phyloP scores from a whole-genome alignment of 805 yeast species.

The Kazachstania taianensis region DNA sequence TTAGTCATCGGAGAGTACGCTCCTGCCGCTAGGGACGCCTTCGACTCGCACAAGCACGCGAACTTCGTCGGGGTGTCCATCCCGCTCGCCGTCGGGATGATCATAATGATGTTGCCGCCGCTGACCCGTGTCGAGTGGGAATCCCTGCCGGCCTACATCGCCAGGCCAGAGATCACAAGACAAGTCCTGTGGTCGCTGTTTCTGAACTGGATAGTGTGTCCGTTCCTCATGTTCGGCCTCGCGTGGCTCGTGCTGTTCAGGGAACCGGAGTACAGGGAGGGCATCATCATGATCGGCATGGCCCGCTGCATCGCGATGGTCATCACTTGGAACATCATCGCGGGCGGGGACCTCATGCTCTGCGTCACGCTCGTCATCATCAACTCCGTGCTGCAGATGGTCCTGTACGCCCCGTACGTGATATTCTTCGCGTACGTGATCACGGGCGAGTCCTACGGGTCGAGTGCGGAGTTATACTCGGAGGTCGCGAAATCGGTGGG shows the following conservation, averaged over 20 bases:
- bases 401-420: constrained; percentile 44
- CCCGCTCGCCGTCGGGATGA: constrained; percentile 41
- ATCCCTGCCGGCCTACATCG: constrained; percentile 25
- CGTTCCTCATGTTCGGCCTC: constrained; percentile 45
- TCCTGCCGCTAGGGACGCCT: constrained; percentile 30
- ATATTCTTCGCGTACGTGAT: constrained; percentile 39
- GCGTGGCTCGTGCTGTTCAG: constrained; percentile 45
- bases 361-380: constrained; percentile 45
- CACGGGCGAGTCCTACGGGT: constrained; percentile 13
- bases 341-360: constrained; percentile 40
- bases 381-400: constrained; percentile 42
- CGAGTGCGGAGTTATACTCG: constrained; percentile 22
- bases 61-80: constrained; percentile 33
- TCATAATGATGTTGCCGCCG: constrained; percentile 50
- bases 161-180: constrained; percentile 15
- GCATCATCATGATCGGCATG: constrained; percentile 49
- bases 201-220: constrained; percentile 48
- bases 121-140: constrained; percentile 48
- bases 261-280: constrained; percentile 38
- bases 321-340: constrained; percentile 45
- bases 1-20: constrained; percentile 34
- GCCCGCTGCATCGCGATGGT: constrained; percentile 60
- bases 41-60: constrained; percentile 23
- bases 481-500: constrained; percentile 41
- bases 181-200: constrained; percentile 33